Percentiles rank a stretch among this genome's conserved stretches.
phyloP scores from a whole-genome alignment of 805 yeast genomes.

The Lachancea kluyveri region DNA sequence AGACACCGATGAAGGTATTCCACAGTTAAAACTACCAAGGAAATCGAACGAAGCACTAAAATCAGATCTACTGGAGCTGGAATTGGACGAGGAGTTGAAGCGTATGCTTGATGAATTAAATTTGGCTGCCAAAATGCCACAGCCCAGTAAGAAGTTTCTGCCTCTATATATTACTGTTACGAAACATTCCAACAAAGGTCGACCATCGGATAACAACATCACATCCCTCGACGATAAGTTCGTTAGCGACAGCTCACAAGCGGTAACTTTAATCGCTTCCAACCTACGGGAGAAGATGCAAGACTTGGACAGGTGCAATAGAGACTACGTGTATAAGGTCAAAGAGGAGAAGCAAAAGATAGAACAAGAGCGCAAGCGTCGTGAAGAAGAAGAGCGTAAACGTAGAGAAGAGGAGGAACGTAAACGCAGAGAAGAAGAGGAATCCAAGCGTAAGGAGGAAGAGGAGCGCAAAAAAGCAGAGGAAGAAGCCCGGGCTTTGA shows the following conservation, averaged over 20 bases:
- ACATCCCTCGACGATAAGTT: too few species aligned
- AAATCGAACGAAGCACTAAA: background rate
- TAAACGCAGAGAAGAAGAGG: slow-evolving; percentile 10
- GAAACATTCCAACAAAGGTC: slow-evolving; percentile 1
- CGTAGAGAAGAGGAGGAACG: slow-evolving; percentile 11
- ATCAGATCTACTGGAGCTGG: too few species aligned
- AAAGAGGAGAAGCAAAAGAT: slow-evolving; percentile 5
- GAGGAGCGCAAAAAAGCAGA: slow-evolving; percentile 13
- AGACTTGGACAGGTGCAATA: slow-evolving; percentile 7
- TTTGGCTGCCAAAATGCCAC: slow-evolving; percentile 15
- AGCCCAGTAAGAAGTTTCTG: background rate
- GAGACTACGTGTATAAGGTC: slow-evolving; percentile 10
- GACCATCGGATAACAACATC: too few species aligned
- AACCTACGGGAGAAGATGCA: too few species aligned
- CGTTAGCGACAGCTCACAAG: too few species aligned
- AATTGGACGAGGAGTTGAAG: slow-evolving; percentile 14
- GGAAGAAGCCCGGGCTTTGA: slow-evolving; percentile 12
- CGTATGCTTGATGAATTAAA: slow-evolving; percentile 11
- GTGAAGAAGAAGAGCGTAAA: slow-evolving; percentile 15
- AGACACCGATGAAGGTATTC: slow-evolving; percentile 16
- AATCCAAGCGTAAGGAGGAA: slow-evolving; percentile 13
- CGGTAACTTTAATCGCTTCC: too few species aligned
- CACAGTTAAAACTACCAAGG: slow-evolving; percentile 15
- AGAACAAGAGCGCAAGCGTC: slow-evolving; percentile 11
- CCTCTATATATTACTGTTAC: background rate